These are phyloP conservation scores for Trichoderma semiorbis DNA, from an alignment of 2,329 filamentous ascomycete genomes.

Conservation along the genomic window DNA sequence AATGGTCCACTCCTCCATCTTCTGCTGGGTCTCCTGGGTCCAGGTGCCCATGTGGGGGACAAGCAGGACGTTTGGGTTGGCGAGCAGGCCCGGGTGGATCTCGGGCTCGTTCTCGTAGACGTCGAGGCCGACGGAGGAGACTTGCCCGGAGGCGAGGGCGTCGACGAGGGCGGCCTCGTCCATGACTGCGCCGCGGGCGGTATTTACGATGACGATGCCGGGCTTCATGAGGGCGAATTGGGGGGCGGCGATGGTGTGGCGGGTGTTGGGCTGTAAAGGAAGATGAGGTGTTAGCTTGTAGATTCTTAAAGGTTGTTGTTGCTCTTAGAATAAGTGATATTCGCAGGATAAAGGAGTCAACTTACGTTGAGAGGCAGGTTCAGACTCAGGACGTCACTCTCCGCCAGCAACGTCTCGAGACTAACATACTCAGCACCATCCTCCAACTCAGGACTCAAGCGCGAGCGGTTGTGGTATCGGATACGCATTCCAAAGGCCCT, in stretches of 20 bases:
- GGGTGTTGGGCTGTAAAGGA: slow-evolving; percentile 57
- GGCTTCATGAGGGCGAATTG: slow-evolving; percentile 77
- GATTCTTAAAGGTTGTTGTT: neutral
- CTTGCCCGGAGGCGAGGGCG: slow-evolving; percentile 66
- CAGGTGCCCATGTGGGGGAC: slow-evolving; percentile 85
- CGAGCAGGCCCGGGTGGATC: slow-evolving; percentile 67
- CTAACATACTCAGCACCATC: slow-evolving; percentile 63
- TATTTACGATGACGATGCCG: slow-evolving; percentile 76
- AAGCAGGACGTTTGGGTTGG: slow-evolving; percentile 68
- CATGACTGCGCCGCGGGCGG: slow-evolving; percentile 76
- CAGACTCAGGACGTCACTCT: slow-evolving; percentile 73
- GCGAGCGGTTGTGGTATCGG: slow-evolving; percentile 69
- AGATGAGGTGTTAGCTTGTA: neutral
- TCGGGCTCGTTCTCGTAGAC: slow-evolving; percentile 80
- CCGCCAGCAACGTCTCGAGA: slow-evolving; percentile 68
- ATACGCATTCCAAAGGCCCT: slow-evolving; percentile 72
- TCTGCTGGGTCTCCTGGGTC: slow-evolving; percentile 62
- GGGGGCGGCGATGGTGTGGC: slow-evolving; percentile 67
- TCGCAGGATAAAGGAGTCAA: slow-evolving; percentile 20
- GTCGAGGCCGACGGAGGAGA: slow-evolving; percentile 70
- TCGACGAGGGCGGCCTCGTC: slow-evolving; percentile 76
- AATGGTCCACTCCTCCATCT: slow-evolving; percentile 75
- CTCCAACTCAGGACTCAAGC: slow-evolving; percentile 53
- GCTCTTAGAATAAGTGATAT: neutral
- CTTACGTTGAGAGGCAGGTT: slow-evolving; percentile 79